Percentiles rank a stretch among this genome's conserved stretches.
phyloP scores from a whole-genome alignment of 352 stramenopile species.

The Thalassiosira mediterranea region DNA sequence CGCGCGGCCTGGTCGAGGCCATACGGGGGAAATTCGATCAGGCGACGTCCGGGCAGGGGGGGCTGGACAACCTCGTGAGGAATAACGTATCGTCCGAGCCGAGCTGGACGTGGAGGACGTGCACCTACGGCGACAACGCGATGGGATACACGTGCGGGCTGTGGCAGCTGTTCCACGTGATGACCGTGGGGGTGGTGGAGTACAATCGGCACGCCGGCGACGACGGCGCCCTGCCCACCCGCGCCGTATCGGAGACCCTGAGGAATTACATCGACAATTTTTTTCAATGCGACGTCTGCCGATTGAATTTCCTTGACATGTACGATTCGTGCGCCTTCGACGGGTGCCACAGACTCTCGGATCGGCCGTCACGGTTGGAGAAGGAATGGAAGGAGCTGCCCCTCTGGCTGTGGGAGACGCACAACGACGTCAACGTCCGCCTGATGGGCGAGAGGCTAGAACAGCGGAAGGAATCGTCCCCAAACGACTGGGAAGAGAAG shows the following conservation, averaged over 20 bases:
- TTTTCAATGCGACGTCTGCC: slow-evolving; percentile 79
- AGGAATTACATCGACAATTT: slow-evolving; percentile 72
- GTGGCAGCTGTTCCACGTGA: slow-evolving; percentile 80
- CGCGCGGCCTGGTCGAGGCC: slow-evolving; percentile 43
- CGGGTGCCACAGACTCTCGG: slow-evolving; percentile 63
- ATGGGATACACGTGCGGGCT: slow-evolving; percentile 79
- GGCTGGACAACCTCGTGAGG: slow-evolving; percentile 28
- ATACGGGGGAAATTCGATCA: slow-evolving; percentile 59
- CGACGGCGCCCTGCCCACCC: slow-evolving; percentile 28
- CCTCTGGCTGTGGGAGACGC: slow-evolving; percentile 71
- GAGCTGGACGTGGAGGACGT: slow-evolving; percentile 37
- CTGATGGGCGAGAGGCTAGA: slow-evolving; percentile 63
- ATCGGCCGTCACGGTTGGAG: slow-evolving; percentile 27
- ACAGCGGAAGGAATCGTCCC: slow-evolving; percentile 28
- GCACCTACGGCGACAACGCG: slow-evolving; percentile 51
- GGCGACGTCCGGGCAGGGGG: slow-evolving; percentile 28
- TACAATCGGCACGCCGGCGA: slow-evolving; percentile 66
- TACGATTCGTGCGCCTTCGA: slow-evolving; percentile 71
- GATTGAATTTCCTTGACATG: slow-evolving; percentile 66
- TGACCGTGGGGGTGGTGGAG: slow-evolving; percentile 71
- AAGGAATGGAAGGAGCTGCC: slow-evolving; percentile 65
- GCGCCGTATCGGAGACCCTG: slow-evolving; percentile 49
- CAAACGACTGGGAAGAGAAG: slow-evolving; percentile 46
- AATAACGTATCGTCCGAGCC: neutral
- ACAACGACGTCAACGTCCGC: slow-evolving; percentile 79